Base-by-base conservation (phyloP, 352 stramenopile species). In the Globisporangium paroecandrum region DNA sequence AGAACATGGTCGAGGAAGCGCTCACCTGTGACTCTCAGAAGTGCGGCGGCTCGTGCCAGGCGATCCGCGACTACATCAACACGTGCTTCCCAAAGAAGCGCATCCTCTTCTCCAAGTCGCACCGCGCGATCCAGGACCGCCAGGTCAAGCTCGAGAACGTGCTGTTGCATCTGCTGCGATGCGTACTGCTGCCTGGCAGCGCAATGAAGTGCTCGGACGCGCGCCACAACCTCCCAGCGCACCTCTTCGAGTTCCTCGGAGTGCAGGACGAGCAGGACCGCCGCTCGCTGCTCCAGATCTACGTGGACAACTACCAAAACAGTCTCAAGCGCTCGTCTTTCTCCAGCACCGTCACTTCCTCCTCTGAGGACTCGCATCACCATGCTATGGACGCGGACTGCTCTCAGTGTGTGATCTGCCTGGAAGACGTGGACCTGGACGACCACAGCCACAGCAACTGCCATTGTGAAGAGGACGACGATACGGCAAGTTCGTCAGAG, bases 261-360 rank as follows among this genome's bases (percentile, higher is more conserved):
- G 83, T 91, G n/a, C 49, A 77, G 47, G 69, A 85, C 43, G 72
- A 73, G 18, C 68, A 66, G 27, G 79, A 90, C 56, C 77, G 73
- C 43, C 81, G 83, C 15, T 90, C 83, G 57, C 72, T 91, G 58
- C 72, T 91, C 15, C 81, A 91, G 69, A 78, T 90, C 46, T 90
- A 85, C 65, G 73, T 91, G 34, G 83, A 90, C 71, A 87, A 87
- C 66, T 80, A 77, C 70, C 68, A 85, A 22, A 34, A 56, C 1
- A 53, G 68, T 15, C 70, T 81, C 25, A 80, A 81, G 56, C 82
- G 57, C 5, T 65, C 49, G 18, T 32, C 66, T 9, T 72, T 68
- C 24, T 67, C 56, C 3, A 36, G 49, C 18, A 38, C n/a, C 12
- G 55, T 54, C 18, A 67, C 63, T 4, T 32, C 41, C 1, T 67